These are phyloP conservation scores for Populus tomentosa DNA, from an alignment of 441 rosid genomes.

Conservation along the genomic window DNA sequence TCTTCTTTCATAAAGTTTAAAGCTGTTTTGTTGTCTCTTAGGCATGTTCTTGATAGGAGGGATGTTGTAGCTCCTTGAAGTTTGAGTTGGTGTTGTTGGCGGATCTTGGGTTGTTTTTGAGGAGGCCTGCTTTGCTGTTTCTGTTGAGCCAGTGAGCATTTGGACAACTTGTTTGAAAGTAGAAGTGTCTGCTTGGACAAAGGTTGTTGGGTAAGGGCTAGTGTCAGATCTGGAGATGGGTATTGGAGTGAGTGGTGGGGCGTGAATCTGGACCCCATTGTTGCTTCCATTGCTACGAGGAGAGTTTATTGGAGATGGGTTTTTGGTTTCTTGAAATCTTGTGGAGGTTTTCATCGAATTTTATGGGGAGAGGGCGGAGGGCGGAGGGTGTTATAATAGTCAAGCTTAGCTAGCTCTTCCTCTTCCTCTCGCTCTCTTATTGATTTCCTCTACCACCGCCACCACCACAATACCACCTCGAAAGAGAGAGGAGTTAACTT, in stretches of 20 bases:
- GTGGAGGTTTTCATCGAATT: constrained; percentile 39
- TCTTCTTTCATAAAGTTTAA: constrained; percentile 86
- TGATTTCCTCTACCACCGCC: background rate
- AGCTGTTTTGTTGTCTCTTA: constrained; percentile 43
- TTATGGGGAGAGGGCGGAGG: no score
- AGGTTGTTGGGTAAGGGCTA: constrained; percentile 90
- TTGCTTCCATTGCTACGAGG: constrained; percentile 35
- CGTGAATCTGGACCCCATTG: constrained; percentile 44
- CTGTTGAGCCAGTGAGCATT: constrained; percentile 85
- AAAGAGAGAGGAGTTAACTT: background rate
- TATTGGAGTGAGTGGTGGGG: constrained; percentile 42
- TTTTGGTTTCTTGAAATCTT: constrained; percentile 34
- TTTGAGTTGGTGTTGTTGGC: constrained; percentile 17
- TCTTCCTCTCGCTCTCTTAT: background rate
- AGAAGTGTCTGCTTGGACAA: constrained; percentile 87
- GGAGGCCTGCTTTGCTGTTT: constrained; percentile 54
- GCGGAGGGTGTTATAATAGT: background rate
- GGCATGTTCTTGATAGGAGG: constrained; percentile 61
- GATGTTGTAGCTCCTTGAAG: constrained; percentile 31
- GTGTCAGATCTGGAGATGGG: constrained; percentile 75
- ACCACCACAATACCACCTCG: background rate
- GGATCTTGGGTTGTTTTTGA: constrained; percentile 39
- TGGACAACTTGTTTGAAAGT: constrained; percentile 95
- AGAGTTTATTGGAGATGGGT: constrained; percentile 46
- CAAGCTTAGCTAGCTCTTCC: background rate